These are phyloP conservation scores for Cystofilobasidium ferigula DNA, from an alignment of 768 basidiomycete genomes.

Conservation along the genomic window DNA sequence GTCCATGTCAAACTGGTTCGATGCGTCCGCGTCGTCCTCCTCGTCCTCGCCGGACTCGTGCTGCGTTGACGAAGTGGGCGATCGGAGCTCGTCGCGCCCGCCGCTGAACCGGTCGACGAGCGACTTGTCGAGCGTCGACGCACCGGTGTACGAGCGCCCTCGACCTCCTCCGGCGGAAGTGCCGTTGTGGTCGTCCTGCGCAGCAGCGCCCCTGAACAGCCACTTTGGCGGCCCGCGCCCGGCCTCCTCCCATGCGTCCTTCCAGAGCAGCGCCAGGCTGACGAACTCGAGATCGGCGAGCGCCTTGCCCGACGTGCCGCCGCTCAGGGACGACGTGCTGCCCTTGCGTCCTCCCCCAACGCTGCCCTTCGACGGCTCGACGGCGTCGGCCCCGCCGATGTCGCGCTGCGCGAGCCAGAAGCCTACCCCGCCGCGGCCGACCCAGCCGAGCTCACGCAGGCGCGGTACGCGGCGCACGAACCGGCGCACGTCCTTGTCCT, in stretches of 20 bases:
- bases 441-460: constrained; percentile 23
- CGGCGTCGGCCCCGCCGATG: not conserved
- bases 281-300: constrained; percentile 16
- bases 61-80: too few relatives aligned
- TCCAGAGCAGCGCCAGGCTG: constrained; percentile 9
- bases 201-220: not conserved
- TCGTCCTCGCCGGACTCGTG: not conserved
- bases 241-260: constrained; percentile 16
- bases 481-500: constrained; percentile 9
- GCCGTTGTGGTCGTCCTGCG: not conserved
- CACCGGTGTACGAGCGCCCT: not conserved
- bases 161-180: too few relatives aligned
- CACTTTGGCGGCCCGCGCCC: constrained; percentile 9
- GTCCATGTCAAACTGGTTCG: not conserved
- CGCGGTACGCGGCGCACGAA: constrained; percentile 15
- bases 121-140: not conserved
- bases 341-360: not conserved
- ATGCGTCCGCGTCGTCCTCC: not conserved
- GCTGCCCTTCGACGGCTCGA: not conserved
- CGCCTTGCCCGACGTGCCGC: constrained; percentile 2
- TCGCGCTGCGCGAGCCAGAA: constrained; percentile 14
- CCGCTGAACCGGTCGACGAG: not conserved
- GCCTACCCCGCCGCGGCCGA: constrained; percentile 17
- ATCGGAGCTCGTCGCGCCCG: not conserved
- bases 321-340: not conserved